phyloP scores from a whole-genome alignment of 129 eudicot genomes.

The Solidago caesia region DNA sequence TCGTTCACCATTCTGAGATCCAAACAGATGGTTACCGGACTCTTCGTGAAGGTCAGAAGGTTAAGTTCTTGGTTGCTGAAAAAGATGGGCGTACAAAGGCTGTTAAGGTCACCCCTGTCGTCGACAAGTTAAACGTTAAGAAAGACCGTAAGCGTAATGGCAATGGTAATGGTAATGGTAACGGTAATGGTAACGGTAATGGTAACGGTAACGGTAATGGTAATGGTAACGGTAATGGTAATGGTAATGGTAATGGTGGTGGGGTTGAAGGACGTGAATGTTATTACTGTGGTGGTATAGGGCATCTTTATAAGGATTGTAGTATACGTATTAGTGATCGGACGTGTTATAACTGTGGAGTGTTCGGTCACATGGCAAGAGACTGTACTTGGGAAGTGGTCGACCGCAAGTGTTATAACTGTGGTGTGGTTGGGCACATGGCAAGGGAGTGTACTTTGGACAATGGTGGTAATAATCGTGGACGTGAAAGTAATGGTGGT shows the following conservation, averaged over 20 bases:
- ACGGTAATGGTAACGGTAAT: background rate
- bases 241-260: conserved; percentile 30
- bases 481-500: conserved; percentile 29
- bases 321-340: conserved; percentile 36
- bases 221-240: conserved; percentile 9
- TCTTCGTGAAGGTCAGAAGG: conserved; percentile 48
- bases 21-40: conserved; percentile 57
- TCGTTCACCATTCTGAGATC: conserved; percentile 70
- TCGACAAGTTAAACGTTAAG: conserved; percentile 36
- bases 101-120: conserved; percentile 42
- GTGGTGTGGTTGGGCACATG: conserved; percentile 42
- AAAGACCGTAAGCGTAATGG: conserved; percentile 41
- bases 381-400: conserved; percentile 33
- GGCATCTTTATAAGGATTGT: conserved; percentile 54
- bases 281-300: conserved; percentile 49
- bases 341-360: conserved; percentile 46
- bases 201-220: conserved; percentile 31
- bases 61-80: conserved; percentile 44
- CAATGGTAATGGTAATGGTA: conserved; percentile 21
- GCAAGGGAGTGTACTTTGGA: conserved; percentile 35
- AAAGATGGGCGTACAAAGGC: conserved; percentile 43
- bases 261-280: conserved; percentile 35
- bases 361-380: conserved; percentile 46
- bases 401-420: conserved; percentile 30
- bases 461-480: conserved; percentile 26